Percentiles rank a stretch among this genome's conserved stretches.
These are phyloP conservation scores for Tylopilus orsonianus DNA, from an alignment of 1,284 basidiomycete genomes.

Conservation along the genomic window DNA sequence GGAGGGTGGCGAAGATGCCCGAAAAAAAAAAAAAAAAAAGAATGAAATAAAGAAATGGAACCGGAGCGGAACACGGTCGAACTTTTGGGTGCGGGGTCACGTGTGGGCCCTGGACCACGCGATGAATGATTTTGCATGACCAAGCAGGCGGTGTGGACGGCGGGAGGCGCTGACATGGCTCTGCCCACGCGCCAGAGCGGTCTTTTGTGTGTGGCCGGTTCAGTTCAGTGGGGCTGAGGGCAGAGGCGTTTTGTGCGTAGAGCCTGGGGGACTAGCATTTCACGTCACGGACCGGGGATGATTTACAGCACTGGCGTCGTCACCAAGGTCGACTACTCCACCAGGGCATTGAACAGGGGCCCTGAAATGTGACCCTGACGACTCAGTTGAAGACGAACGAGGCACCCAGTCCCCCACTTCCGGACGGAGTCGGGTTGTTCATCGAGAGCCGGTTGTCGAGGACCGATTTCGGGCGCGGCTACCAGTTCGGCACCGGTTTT, in stretches of 20 bases:
- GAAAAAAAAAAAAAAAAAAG: too few species aligned
- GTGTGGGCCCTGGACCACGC: constrained; percentile 1
- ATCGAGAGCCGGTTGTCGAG: too few species aligned
- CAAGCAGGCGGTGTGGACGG: too few species aligned
- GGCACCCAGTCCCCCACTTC: too few species aligned
- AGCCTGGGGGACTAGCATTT: constrained; percentile 46
- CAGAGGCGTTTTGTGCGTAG: constrained; percentile 47
- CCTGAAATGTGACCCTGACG: too few species aligned
- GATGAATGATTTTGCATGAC: too few species aligned
- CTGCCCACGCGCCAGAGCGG: constrained; percentile 45
- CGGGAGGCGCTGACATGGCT: too few species aligned
- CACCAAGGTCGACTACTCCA: constrained; percentile 39
- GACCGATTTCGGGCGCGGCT: constrained; percentile 71
- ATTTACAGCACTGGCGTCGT: constrained; percentile 32
- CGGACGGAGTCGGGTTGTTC: too few species aligned
- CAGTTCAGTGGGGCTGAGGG: constrained; percentile 54
- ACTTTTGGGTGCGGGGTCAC: constrained; percentile 2
- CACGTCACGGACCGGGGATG: constrained; percentile 29
- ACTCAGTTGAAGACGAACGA: too few species aligned
- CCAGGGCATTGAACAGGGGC: too few species aligned
- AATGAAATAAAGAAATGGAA: not conserved
- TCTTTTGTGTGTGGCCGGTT: constrained; percentile 47
- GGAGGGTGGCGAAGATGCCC: not conserved
- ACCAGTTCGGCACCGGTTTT: constrained; percentile 48
- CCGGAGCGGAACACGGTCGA: not conserved